These are phyloP conservation scores for Trichoderma virens DNA, from an alignment of 495 filamentous ascomycete species.

Conservation along the genomic window DNA sequence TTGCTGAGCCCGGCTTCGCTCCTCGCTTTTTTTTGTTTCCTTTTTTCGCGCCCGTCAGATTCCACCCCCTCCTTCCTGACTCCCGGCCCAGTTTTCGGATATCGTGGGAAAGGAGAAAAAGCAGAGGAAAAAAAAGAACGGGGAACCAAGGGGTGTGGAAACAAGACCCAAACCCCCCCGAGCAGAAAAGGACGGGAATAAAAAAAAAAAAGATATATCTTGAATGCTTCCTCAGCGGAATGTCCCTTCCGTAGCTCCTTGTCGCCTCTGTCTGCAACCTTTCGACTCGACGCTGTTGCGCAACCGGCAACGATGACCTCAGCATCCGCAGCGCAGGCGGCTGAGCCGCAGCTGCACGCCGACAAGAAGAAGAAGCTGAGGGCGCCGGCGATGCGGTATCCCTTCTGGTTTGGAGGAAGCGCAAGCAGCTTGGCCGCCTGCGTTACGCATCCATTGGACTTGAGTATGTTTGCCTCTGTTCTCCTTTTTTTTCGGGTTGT, in stretches of 20 bases:
- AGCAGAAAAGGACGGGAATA: background rate
- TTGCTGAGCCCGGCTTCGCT: too few species aligned
- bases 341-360: conserved; percentile 8
- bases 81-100: background rate
- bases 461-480: conserved; percentile 43
- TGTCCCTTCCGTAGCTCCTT: background rate
- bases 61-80: background rate
- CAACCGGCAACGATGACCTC: conserved; percentile 5
- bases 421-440: conserved; percentile 83
- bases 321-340: conserved; percentile 9
- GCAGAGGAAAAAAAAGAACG: too few species aligned
- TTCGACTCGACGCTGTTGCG: background rate
- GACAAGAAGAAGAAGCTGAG: conserved; percentile 22
- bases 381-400: conserved; percentile 49
- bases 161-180: too few species aligned
- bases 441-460: conserved; percentile 85
- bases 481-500: background rate
- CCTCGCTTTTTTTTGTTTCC: background rate
- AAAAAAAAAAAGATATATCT: background rate
- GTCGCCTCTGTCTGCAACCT: background rate
- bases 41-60: background rate
- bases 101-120: background rate
- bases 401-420: conserved; percentile 93
- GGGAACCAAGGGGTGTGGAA: too few species aligned
- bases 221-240: background rate